Percentiles rank a stretch among this genome's conserved stretches.
Conservation (phyloP, 2,329 filamentous ascomycete genomes). For the Neopestalotiopsis rosae region DNA sequence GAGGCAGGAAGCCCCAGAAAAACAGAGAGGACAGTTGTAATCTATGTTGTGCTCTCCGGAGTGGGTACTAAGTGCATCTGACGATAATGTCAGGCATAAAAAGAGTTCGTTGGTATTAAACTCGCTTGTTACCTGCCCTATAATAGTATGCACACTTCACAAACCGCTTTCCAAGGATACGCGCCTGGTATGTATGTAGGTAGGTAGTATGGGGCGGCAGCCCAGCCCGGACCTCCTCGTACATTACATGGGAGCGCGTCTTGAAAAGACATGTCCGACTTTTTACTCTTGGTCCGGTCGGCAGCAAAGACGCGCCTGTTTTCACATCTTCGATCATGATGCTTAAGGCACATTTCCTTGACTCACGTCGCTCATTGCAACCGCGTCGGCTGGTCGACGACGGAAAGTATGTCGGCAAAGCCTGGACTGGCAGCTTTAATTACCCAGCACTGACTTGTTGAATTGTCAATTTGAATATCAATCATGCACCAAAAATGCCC, state of each 20-base stretch:
- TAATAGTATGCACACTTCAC: background rate
- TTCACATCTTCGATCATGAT: background rate
- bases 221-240: background rate
- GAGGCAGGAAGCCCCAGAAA: background rate
- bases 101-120: background rate
- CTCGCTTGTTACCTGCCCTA: background rate
- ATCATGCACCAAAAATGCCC: too few species aligned
- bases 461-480: too few species aligned
- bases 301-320: background rate
- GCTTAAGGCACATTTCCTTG: background rate
- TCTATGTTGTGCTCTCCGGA: background rate
- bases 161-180: background rate
- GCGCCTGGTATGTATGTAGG: background rate
- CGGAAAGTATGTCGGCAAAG: background rate
- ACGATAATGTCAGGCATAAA: background rate
- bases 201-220: background rate
- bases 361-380: background rate
- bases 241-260: background rate
- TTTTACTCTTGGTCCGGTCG: background rate
- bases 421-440: background rate
- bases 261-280: constrained; percentile 4
- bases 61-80: background rate
- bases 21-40: background rate
- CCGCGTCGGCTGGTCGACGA: too few species aligned
- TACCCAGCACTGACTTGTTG: too few species aligned